Conservation (phyloP, 495 filamentous ascomycete species). For the Tuber calosporum region DNA sequence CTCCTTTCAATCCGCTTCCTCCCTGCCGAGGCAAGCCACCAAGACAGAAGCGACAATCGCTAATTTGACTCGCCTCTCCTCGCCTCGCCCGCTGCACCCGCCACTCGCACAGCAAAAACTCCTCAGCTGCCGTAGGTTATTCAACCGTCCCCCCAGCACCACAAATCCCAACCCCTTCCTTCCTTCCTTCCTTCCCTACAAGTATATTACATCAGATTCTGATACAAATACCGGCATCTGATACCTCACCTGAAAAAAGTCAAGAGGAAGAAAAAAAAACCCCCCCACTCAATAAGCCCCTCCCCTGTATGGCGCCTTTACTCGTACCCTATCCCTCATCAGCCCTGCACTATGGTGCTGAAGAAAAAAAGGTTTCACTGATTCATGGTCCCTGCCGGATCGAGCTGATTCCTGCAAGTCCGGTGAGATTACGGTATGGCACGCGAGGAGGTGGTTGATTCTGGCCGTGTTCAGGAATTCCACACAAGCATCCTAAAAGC, state of each 20-base stretch:
- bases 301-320: not conserved
- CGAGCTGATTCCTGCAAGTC: not conserved
- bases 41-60: not conserved
- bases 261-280: not conserved
- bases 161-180: not conserved
- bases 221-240: too few species aligned
- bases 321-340: not conserved
- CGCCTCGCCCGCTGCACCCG: not conserved
- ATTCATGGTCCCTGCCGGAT: not conserved
- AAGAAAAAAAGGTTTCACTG: not conserved
- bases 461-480: not conserved
- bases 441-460: not conserved
- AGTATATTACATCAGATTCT: too few species aligned
- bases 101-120: not conserved
- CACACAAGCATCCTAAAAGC: too few species aligned
- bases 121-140: not conserved
- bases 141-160: not conserved
- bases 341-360: not conserved
- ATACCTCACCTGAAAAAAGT: too few species aligned
- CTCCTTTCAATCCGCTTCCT: too few species aligned
- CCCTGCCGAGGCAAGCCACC: too few species aligned
- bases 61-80: not conserved
- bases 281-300: not conserved
- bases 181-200: not conserved
- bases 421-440: not conserved